Evolutionary conservation across 495 filamentous ascomycete species (phyloP).

Genomic region (Arthonia radiata): DNA sequence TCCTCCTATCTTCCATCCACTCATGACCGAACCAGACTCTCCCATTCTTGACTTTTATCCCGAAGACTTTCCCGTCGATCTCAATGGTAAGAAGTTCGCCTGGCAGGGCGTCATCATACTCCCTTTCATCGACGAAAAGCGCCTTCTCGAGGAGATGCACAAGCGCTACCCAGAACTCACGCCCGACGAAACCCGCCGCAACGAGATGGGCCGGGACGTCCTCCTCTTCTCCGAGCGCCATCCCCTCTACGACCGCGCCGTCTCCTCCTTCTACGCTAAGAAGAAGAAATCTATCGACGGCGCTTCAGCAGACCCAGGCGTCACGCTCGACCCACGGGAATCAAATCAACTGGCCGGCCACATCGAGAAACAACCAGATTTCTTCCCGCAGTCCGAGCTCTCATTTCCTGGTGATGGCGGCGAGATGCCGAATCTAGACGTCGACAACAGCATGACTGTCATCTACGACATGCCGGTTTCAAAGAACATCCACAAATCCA

Average conservation of each 20-base stretch:
- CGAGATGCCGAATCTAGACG: constrained; percentile 49
- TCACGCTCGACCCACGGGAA: constrained; percentile 43
- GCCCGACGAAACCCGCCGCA: constrained; percentile 53
- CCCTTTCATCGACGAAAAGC: constrained; percentile 85
- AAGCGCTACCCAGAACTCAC: constrained; percentile 59
- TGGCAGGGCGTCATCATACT: constrained; percentile 92
- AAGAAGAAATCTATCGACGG: too few species aligned
- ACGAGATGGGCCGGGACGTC: constrained; percentile 55
- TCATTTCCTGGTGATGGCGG: constrained; percentile 36
- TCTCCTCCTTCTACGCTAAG: constrained; percentile 71
- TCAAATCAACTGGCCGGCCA: constrained; percentile 60
- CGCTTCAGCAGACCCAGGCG: constrained; percentile 26
- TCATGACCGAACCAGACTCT: constrained; percentile 72
- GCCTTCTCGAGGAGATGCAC: constrained; percentile 59
- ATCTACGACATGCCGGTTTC: constrained; percentile 58
- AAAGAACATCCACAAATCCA: constrained; percentile 61
- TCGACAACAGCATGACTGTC: constrained; percentile 66
- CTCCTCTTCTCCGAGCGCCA: constrained; percentile 66
- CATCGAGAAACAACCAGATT: constrained; percentile 55
- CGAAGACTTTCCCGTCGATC: constrained; percentile 70
- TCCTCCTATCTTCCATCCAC: constrained; percentile 54
- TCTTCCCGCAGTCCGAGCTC: constrained; percentile 48
- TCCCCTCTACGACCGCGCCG: constrained; percentile 58
- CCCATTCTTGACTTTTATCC: constrained; percentile 97
- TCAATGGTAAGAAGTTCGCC: constrained; percentile 95